Conservation (phyloP, 805 yeast genomes). For the Ogataea saltuana region DNA sequence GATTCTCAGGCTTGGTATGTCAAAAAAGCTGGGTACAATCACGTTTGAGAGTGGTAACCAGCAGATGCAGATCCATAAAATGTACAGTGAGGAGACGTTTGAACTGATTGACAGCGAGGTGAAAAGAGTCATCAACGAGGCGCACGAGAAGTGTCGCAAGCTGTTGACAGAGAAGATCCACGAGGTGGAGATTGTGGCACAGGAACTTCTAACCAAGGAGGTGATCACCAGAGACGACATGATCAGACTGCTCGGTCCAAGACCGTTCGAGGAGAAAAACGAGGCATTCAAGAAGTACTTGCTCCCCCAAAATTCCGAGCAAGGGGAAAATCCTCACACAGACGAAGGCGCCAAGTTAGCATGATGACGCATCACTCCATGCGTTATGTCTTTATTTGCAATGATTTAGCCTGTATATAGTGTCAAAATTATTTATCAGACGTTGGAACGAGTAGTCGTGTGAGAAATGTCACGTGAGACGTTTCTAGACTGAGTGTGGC, state of each 20-base stretch:
- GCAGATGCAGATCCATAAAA: conserved; percentile 54
- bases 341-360: conserved; percentile 26
- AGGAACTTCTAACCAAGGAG: conserved; percentile 81
- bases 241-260: conserved; percentile 82
- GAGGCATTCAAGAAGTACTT: conserved; percentile 84
- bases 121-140: conserved; percentile 70
- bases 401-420: background rate
- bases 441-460: no score
- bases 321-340: conserved; percentile 23
- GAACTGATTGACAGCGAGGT: conserved; percentile 80
- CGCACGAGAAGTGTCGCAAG: conserved; percentile 69
- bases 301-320: conserved; percentile 23
- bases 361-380: conserved; percentile 6
- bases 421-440: background rate
- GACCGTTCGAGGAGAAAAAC: conserved; percentile 89
- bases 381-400: no score
- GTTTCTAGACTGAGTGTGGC: no score
- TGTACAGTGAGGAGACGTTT: conserved; percentile 87
- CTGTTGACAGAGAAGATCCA: conserved; percentile 67
- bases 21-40: conserved; percentile 80
- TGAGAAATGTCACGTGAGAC: no score
- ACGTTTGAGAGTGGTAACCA: conserved; percentile 70
- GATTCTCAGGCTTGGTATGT: conserved; percentile 95
- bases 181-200: conserved; percentile 84
- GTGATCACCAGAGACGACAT: conserved; percentile 92